Evolutionary conservation across 768 basidiomycete species (phyloP).

Genomic region (Pisolithus orientalis): DNA sequence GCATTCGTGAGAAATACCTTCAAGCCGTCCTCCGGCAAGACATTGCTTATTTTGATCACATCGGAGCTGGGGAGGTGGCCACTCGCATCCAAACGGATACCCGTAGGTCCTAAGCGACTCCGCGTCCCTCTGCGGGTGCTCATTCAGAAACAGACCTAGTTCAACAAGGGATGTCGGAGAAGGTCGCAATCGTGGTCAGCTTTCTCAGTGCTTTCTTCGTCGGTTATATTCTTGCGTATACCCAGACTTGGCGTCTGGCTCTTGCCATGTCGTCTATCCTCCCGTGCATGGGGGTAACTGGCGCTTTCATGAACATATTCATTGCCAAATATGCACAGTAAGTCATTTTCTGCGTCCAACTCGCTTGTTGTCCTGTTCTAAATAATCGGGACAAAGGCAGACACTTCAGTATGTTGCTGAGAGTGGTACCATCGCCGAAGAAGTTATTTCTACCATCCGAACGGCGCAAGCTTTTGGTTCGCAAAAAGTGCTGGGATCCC

Average conservation of each 20-base stretch:
- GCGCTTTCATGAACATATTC: slow-evolving; percentile 65
- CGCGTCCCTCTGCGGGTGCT: background rate
- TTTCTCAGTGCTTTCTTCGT: slow-evolving; percentile 68
- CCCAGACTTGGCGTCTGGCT: slow-evolving; percentile 75
- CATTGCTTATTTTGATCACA: slow-evolving; percentile 83
- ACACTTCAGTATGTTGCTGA: slow-evolving; percentile 70
- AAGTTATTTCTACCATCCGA: slow-evolving; percentile 85
- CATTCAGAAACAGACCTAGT: slow-evolving; percentile 54
- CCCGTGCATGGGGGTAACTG: slow-evolving; percentile 75
- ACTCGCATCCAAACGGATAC: slow-evolving; percentile 89
- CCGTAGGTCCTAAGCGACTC: slow-evolving; percentile 40
- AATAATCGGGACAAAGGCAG: slow-evolving; percentile 30
- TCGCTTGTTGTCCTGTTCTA: background rate
- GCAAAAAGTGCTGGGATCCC: slow-evolving; percentile 50
- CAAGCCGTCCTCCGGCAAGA: slow-evolving; percentile 78
- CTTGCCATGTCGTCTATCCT: slow-evolving; percentile 77
- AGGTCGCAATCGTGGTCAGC: slow-evolving; percentile 63
- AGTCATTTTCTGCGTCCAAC: slow-evolving; percentile 20
- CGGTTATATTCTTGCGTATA: slow-evolving; percentile 74
- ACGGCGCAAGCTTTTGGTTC: slow-evolving; percentile 91
- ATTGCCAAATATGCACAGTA: slow-evolving; percentile 61
- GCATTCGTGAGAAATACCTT: slow-evolving; percentile 81
- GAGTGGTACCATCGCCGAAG: slow-evolving; percentile 82
- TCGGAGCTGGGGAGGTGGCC: slow-evolving; percentile 93
- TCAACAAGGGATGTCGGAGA: slow-evolving; percentile 88